phyloP scores from a whole-genome alignment of 2,329 filamentous ascomycete species.

The Penicillium rolfsii region DNA sequence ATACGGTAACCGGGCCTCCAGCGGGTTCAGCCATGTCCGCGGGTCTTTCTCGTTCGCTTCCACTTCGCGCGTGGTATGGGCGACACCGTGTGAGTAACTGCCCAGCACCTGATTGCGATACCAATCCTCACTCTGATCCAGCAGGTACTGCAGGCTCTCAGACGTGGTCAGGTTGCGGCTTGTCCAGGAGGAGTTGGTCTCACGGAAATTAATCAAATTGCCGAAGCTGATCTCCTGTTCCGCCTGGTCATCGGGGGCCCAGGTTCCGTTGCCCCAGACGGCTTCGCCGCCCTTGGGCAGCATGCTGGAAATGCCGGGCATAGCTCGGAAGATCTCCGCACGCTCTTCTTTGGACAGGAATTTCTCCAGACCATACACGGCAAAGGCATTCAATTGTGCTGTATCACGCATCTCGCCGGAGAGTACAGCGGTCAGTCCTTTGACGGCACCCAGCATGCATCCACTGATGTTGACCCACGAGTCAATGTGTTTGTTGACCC shows the following conservation, averaged over 20 bases:
- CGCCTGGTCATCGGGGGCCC: slow-evolving; percentile 83
- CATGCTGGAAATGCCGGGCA: slow-evolving; percentile 97
- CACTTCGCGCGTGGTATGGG: slow-evolving; percentile 76
- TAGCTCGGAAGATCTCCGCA: slow-evolving; percentile 90
- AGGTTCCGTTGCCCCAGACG: slow-evolving; percentile 88
- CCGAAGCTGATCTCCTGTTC: slow-evolving; percentile 76
- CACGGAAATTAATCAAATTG: slow-evolving; percentile 80
- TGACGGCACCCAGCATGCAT: slow-evolving; percentile 94
- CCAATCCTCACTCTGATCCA: slow-evolving; percentile 81
- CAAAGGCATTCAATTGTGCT: slow-evolving; percentile 92
- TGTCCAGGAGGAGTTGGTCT: slow-evolving; percentile 64
- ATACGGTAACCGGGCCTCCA: slow-evolving; percentile 85
- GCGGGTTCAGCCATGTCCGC: slow-evolving; percentile 90
- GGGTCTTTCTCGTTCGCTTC: slow-evolving; percentile 77
- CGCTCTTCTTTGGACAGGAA: slow-evolving; percentile 90
- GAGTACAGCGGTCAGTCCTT: slow-evolving; percentile 85
- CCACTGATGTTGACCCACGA: slow-evolving; percentile 98
- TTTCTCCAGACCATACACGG: slow-evolving; percentile 94
- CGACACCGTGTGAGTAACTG: slow-evolving; percentile 87
- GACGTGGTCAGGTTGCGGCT: slow-evolving; percentile 76
- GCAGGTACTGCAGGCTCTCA: slow-evolving; percentile 75
- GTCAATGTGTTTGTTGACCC: slow-evolving; percentile 89
- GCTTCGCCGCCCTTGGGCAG: slow-evolving; percentile 89
- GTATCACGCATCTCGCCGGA: slow-evolving; percentile 99
- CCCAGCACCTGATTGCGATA: slow-evolving; percentile 72